Base-by-base conservation (phyloP, 176 grass and related monocot genomes). In the Elymus sibiricus region DNA sequence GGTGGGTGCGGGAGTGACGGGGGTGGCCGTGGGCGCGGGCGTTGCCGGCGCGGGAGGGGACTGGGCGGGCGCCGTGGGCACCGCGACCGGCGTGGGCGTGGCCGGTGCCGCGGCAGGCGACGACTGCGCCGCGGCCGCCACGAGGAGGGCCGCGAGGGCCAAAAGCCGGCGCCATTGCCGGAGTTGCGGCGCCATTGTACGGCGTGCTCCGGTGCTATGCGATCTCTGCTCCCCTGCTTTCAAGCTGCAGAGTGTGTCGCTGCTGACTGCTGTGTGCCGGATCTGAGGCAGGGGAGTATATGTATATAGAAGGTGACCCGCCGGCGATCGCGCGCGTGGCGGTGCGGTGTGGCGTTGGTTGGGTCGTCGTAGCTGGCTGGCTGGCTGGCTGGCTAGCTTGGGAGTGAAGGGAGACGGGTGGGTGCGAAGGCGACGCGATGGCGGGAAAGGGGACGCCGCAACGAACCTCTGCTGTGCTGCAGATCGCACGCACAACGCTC, bases 331-430 rank as follows among this genome's bases (percentile, higher is more conserved):
- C 38, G 32, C 39, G 70, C 42, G 71, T 74, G 53, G 49, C 15
- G 39, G 70, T 17, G 28, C 13, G 49, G 74, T 58, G 77, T 10
- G 21, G 40, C 2, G 76, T 74, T 19, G 59, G 77, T 79, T 64
- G 77, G 37, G 9, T 79, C 77, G 77, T 79, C 58, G 59, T 53
- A 53, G 49, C 53, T 21, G 53, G 19, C 17, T 56, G 53, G 53
- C 0, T 37, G 35, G 35, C 35, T 37, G 35, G 35, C 35, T 65
- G 70, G 67, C 35, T 65, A 64, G 67, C 82, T 94, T 89, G 88
- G 65, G 51, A n/a, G 79, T 53, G 81, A 94, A 97, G 92, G 82
- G 86, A 93, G 87, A 76, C 83, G 85, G 91, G 88, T 89, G 73
- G 24, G 42, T 25, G 79, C 67, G 77, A 47, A 22, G 79, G 79